These are phyloP conservation scores for Crithidia acanthocephali DNA, from an alignment of 208 protist species.

Conservation along the genomic window DNA sequence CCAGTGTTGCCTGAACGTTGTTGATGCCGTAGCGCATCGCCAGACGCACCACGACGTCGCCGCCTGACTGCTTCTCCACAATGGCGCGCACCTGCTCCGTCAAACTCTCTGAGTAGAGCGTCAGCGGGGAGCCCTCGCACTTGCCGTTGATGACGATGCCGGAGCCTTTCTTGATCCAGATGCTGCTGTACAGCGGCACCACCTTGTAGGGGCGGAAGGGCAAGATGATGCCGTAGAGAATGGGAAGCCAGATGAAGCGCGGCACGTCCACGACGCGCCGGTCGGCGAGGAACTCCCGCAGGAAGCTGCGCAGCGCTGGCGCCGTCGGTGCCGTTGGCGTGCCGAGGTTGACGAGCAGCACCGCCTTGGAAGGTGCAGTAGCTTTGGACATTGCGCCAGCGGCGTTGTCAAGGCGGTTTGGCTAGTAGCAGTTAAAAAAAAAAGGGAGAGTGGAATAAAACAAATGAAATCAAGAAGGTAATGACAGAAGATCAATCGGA, in stretches of 20 bases:
- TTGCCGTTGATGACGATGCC: conserved; percentile 21
- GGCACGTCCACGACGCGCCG: conserved; percentile 51
- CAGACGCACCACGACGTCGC: conserved; percentile 25
- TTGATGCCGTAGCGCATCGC: conserved; percentile 43
- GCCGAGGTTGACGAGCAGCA: conserved; percentile 52
- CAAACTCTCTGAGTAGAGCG: conserved; percentile 20
- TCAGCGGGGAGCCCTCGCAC: conserved; percentile 18
- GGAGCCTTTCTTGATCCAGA: conserved; percentile 38
- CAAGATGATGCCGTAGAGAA: conserved; percentile 60
- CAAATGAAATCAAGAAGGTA: neutral
- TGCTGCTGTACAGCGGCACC: conserved; percentile 27
- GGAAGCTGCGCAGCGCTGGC: conserved; percentile 30
- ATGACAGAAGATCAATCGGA: too few relatives aligned
- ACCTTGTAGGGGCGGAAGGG: conserved; percentile 43
- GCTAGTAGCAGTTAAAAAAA: neutral
- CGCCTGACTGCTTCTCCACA: neutral
- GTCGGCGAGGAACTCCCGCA: conserved; percentile 43
- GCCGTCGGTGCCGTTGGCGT: conserved; percentile 26
- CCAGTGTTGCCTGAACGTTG: conserved; percentile 27
- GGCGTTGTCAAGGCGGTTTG: neutral
- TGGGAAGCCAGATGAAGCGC: conserved; percentile 43
- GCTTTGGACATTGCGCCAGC: neutral
- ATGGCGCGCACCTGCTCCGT: neutral
- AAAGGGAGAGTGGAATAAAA: conserved; percentile 15
- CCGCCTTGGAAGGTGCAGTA: conserved; percentile 15